Percentiles rank a stretch among this genome's conserved stretches.
Conservation (phyloP, 2,329 filamentous ascomycete species). For the Alternaria gaisen region DNA sequence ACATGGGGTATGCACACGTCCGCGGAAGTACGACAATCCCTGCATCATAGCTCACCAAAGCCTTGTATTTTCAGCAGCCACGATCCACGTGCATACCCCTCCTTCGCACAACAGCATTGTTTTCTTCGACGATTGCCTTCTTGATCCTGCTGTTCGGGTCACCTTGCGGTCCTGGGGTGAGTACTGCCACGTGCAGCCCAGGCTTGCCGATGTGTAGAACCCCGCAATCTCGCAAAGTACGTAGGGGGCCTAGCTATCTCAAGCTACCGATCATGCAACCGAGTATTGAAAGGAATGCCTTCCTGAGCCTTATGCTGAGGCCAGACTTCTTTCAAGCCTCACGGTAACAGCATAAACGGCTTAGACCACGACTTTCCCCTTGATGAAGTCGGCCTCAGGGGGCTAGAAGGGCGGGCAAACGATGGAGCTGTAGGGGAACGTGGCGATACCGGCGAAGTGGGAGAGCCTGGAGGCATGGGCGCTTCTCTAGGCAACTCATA, state of each 20-base stretch:
- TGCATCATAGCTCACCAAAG: conserved; percentile 12
- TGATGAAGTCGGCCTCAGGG: conserved; percentile 23
- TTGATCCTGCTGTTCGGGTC: conserved; percentile 9
- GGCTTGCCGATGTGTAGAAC: conserved; percentile 1
- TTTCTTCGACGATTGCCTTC: conserved; percentile 9
- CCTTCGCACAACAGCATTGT: conserved; percentile 6
- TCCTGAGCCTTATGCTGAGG: conserved; percentile 4
- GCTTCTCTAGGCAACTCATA: conserved; percentile 28
- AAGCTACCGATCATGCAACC: conserved; percentile 5
- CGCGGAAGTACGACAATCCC: conserved; percentile 10
- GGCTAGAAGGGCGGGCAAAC: conserved; percentile 24
- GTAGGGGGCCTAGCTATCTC: conserved; percentile 18
- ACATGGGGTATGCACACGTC: background rate
- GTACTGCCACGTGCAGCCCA: background rate
- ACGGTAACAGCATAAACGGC: conserved; percentile 43
- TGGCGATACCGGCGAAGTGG: conserved; percentile 17
- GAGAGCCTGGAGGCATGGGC: conserved; percentile 31
- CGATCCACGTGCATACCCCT: background rate
- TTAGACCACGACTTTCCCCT: conserved; percentile 44
- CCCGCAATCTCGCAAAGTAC: conserved; percentile 7
- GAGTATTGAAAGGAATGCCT: conserved; percentile 19
- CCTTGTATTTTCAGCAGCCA: conserved; percentile 10
- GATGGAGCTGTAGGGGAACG: conserved; percentile 19
- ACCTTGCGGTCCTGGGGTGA: background rate
- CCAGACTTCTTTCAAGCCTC: conserved; percentile 8